Conservation (phyloP, 495 filamentous ascomycete species). For the Rostrohypoxylon terebratum region DNA sequence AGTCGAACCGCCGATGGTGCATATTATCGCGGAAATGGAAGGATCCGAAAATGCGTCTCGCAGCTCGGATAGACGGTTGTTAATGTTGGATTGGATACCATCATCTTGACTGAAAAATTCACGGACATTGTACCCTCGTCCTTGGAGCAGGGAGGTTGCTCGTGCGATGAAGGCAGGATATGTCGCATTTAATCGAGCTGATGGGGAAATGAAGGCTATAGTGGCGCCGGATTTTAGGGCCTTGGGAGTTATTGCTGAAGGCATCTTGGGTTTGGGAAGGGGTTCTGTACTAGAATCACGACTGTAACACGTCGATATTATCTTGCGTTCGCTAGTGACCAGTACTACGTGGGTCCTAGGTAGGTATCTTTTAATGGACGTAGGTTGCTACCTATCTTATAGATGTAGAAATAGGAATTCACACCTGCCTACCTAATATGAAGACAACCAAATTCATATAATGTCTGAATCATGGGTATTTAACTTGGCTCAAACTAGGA, state of each 20-base stretch:
- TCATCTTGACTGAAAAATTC: constrained; percentile 36
- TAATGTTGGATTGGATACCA: constrained; percentile 37
- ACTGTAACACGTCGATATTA: too few relatives aligned
- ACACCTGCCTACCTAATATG: too few relatives aligned
- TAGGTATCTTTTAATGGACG: too few relatives aligned
- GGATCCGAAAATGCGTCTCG: constrained; percentile 46
- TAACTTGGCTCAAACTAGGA: neutral
- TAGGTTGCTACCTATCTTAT: too few relatives aligned
- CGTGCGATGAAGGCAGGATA: constrained; percentile 35
- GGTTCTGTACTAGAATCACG: neutral
- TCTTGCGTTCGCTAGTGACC: too few relatives aligned
- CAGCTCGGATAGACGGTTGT: constrained; percentile 42
- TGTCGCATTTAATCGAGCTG: constrained; percentile 42
- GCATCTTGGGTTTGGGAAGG: constrained; percentile 14
- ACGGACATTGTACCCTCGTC: constrained; percentile 37
- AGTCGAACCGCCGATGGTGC: constrained; percentile 47
- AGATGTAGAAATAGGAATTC: neutral
- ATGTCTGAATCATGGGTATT: too few relatives aligned
- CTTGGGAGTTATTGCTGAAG: constrained; percentile 33
- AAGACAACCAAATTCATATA: neutral
- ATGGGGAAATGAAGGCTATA: constrained; percentile 50
- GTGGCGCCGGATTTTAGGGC: constrained; percentile 44
- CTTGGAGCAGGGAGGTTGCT: constrained; percentile 36
- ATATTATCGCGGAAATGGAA: constrained; percentile 46
- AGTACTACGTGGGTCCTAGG: too few relatives aligned